phyloP scores from a whole-genome alignment of 2,329 filamentous ascomycete species.

The Thermomyces lanuginosus region DNA sequence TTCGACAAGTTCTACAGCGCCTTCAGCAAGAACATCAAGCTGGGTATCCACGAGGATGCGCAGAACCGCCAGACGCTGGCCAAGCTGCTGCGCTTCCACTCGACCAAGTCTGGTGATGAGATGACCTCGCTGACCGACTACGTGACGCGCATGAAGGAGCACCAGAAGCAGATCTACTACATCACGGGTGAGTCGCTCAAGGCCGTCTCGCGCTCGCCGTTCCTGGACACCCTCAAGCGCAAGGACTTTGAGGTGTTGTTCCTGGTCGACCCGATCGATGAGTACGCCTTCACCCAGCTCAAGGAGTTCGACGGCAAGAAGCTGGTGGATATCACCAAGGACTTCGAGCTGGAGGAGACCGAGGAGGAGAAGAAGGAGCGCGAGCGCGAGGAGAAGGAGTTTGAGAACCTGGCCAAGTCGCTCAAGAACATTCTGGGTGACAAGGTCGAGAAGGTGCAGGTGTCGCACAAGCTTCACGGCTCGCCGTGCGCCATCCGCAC shows the following conservation, averaged over 20 bases:
- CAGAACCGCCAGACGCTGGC: constrained; percentile 87
- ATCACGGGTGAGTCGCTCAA: constrained; percentile 99
- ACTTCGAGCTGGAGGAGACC: constrained; percentile 99
- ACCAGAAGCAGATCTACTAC: constrained; percentile 99
- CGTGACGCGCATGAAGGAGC: constrained; percentile 96
- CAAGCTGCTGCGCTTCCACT: constrained; percentile 98
- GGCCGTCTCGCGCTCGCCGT: constrained; percentile 93
- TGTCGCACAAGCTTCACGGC: constrained; percentile 90
- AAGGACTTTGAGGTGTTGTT: constrained; percentile 99
- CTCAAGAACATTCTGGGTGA: constrained; percentile 99
- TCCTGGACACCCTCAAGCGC: constrained; percentile 95
- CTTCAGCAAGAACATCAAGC: constrained; percentile 99
- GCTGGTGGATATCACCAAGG: constrained; percentile 99
- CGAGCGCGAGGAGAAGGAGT: constrained; percentile 97
- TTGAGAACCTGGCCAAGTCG: constrained; percentile 79
- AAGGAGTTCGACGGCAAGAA: constrained; percentile 99
- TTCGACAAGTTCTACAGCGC: constrained; percentile 99
- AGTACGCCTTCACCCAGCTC: constrained; percentile 98
- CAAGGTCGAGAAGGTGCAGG: constrained; percentile 99
- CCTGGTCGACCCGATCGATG: constrained; percentile 97
- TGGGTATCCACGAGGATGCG: constrained; percentile 98
- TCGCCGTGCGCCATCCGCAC: constrained; percentile 97
- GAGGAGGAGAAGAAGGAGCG: constrained; percentile 97
- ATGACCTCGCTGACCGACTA: constrained; percentile 90
- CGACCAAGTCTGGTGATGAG: constrained; percentile 97